A percentile compares a stretch with the other conserved stretches of the same genome.
Conservation (phyloP, 306 rosid species). For the Cyamopsis tetragonoloba region DNA sequence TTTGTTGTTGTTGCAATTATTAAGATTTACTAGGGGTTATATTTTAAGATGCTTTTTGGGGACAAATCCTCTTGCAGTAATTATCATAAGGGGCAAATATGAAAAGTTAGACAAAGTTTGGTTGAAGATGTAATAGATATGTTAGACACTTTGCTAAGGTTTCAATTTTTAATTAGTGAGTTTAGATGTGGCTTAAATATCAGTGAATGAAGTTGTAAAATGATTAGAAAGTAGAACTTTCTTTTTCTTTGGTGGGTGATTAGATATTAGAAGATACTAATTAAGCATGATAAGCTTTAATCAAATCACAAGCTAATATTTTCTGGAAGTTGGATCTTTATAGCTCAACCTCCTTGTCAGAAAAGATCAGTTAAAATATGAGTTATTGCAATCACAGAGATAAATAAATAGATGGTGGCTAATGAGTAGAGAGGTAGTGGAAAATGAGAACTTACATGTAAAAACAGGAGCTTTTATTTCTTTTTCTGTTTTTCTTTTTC, state of each 20-base stretch:
- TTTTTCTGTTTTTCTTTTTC: neutral
- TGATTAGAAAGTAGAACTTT: constrained; percentile 45
- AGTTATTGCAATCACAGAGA: constrained; percentile 5
- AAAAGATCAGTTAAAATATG: constrained; percentile 23
- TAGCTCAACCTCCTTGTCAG: constrained; percentile 29
- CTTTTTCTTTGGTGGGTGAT: constrained; percentile 42
- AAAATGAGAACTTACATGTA: constrained; percentile 15
- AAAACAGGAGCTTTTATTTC: neutral
- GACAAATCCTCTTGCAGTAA: constrained; percentile 22
- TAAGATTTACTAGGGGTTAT: constrained; percentile 7
- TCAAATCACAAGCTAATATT: constrained; percentile 36
- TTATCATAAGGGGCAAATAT: constrained; percentile 7
- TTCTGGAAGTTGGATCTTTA: constrained; percentile 39
- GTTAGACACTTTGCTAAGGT: constrained; percentile 35
- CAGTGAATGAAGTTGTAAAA: constrained; percentile 36
- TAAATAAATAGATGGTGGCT: neutral
- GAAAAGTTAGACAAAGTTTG: constrained; percentile 3
- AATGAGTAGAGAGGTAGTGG: constrained; percentile 12
- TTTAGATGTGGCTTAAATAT: constrained; percentile 36
- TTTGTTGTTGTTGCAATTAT: neutral
- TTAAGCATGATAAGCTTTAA: constrained; percentile 44
- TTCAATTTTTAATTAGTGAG: constrained; percentile 34
- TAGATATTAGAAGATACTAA: constrained; percentile 34
- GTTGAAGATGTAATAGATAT: constrained; percentile 35
- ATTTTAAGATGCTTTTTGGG: constrained; percentile 23